phyloP scores from a whole-genome alignment of 139 green algal species.

The Gonium pectorale region DNA sequence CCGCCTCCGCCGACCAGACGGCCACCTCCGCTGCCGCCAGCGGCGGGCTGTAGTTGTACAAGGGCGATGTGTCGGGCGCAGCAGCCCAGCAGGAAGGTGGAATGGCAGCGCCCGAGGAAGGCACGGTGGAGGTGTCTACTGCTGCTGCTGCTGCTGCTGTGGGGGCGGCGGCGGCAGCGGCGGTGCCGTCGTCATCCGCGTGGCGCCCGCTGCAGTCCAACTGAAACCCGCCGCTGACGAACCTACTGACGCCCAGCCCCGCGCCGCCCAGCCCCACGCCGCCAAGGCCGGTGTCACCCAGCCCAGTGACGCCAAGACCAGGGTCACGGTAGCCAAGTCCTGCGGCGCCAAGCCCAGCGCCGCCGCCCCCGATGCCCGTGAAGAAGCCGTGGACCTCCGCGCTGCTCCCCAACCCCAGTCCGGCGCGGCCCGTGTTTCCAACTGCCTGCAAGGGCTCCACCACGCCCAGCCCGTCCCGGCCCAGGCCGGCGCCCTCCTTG shows the following conservation, averaged over 20 bases:
- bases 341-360: neutral
- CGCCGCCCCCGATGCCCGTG: neutral
- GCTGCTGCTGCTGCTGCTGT: too few species aligned
- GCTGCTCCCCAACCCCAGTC: conserved; percentile 12
- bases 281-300: too few species aligned
- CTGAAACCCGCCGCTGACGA: too few species aligned
- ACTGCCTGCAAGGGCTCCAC: conserved; percentile 4
- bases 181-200: too few species aligned
- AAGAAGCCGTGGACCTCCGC: neutral
- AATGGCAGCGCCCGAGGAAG: too few species aligned
- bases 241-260: too few species aligned
- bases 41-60: conserved; percentile 13
- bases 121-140: too few species aligned
- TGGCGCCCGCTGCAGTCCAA: too few species aligned
- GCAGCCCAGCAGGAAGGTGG: conserved; percentile 26
- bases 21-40: conserved; percentile 28
- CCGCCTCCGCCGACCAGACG: neutral
- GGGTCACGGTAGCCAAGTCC: too few species aligned
- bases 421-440: conserved; percentile 12
- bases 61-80: conserved; percentile 35
- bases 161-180: too few species aligned
- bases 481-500: conserved; percentile 46
- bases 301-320: too few species aligned
- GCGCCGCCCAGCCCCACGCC: too few species aligned
- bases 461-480: conserved; percentile 46